phyloP scores from a whole-genome alignment of 768 basidiomycete species.

The Hebeloma cylindrosporum region DNA sequence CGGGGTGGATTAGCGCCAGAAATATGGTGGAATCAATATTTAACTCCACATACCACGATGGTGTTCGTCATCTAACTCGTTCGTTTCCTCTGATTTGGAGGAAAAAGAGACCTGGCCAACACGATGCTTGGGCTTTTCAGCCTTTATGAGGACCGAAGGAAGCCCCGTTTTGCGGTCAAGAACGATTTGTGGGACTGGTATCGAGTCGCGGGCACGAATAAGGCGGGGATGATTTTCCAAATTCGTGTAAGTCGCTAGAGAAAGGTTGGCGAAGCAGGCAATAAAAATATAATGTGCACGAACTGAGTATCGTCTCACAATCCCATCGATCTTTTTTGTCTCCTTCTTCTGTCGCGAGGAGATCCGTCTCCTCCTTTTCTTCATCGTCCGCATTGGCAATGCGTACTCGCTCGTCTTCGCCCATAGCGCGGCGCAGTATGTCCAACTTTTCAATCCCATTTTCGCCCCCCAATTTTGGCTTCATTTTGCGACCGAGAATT shows the following conservation, averaged over 20 bases:
- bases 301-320: slow-evolving; percentile 93
- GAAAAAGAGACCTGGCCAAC: slow-evolving; percentile 16
- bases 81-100: slow-evolving; percentile 21
- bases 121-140: slow-evolving; percentile 18
- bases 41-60: slow-evolving; percentile 20
- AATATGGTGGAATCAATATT: not conserved
- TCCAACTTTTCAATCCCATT: slow-evolving; percentile 78
- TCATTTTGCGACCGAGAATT: slow-evolving; percentile 84
- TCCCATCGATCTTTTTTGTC: slow-evolving; percentile 87
- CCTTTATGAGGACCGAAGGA: slow-evolving; percentile 48
- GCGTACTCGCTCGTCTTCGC: slow-evolving; percentile 61
- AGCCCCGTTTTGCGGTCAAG: slow-evolving; percentile 79
- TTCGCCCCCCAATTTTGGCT: slow-evolving; percentile 69
- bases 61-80: slow-evolving; percentile 30
- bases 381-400: slow-evolving; percentile 45
- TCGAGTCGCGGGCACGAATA: slow-evolving; percentile 64
- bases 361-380: slow-evolving; percentile 46
- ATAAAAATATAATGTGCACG: slow-evolving; percentile 30
- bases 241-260: slow-evolving; percentile 98
- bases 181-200: slow-evolving; percentile 59
- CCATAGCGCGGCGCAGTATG: slow-evolving; percentile 74
- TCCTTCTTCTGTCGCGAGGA: slow-evolving; percentile 44
- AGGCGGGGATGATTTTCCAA: slow-evolving; percentile 94
- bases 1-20: slow-evolving; percentile 16
- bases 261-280: slow-evolving; percentile 12